Evolutionary conservation across 2,329 filamentous ascomycete genomes (phyloP).

Genomic region (Alternaria ethzedia): DNA sequence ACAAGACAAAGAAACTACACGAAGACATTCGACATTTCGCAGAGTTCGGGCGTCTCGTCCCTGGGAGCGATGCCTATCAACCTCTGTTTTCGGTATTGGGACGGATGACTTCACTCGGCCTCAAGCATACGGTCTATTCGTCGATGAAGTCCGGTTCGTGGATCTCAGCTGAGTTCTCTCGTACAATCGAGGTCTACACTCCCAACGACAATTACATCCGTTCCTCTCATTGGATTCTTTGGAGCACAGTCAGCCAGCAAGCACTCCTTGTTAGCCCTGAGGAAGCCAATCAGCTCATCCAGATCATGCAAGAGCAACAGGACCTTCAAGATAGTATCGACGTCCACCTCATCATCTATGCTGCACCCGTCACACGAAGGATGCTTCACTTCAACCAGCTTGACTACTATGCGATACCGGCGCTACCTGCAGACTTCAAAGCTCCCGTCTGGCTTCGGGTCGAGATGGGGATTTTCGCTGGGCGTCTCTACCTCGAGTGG

Average conservation of each 20-base stretch:
- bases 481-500: conserved; percentile 65
- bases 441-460: conserved; percentile 62
- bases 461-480: conserved; percentile 67
- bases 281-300: conserved; percentile 65
- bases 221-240: conserved; percentile 68
- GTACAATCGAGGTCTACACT: conserved; percentile 51
- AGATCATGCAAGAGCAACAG: conserved; percentile 44
- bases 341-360: conserved; percentile 62
- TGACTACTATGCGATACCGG: conserved; percentile 60
- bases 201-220: conserved; percentile 55
- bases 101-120: conserved; percentile 45
- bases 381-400: conserved; percentile 67
- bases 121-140: conserved; percentile 33
- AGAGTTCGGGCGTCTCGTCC: conserved; percentile 52
- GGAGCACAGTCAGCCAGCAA: conserved; percentile 54
- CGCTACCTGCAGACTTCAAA: conserved; percentile 48
- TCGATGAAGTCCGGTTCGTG: conserved; percentile 39
- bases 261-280: conserved; percentile 68
- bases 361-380: conserved; percentile 64
- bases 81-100: conserved; percentile 54
- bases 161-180: conserved; percentile 57
- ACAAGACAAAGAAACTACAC: conserved; percentile 57
- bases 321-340: background rate
- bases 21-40: conserved; percentile 56
- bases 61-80: conserved; percentile 48